Conservation (phyloP, 768 basidiomycete species). For the Tulasnella sp. region DNA sequence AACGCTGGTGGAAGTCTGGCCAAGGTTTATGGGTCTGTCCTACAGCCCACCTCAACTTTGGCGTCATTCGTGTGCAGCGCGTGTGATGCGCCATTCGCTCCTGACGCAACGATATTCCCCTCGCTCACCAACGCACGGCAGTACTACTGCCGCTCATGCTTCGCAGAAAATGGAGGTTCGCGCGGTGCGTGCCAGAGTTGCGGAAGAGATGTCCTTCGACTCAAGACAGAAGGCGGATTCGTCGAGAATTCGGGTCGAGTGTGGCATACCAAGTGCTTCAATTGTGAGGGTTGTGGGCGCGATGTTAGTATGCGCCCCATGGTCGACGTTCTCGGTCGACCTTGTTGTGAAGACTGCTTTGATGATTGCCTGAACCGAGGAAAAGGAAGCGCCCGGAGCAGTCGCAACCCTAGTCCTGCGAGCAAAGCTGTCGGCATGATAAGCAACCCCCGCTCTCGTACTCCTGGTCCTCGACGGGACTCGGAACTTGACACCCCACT, state of each 20-base stretch:
- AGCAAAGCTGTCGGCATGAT: constrained; percentile 19
- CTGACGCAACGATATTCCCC: constrained; percentile 79
- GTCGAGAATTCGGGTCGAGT: constrained; percentile 54
- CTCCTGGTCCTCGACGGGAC: constrained; percentile 24
- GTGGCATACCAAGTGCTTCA: constrained; percentile 78
- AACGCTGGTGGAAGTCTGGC: constrained; percentile 42
- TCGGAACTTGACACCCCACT: constrained; percentile 10
- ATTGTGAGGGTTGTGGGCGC: constrained; percentile 58
- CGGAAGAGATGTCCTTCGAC: constrained; percentile 53
- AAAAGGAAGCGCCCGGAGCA: not conserved
- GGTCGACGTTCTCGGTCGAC: constrained; percentile 72
- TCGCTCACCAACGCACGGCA: constrained; percentile 28
- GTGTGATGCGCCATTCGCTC: constrained; percentile 53
- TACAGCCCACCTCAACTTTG: constrained; percentile 68
- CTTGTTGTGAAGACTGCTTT: constrained; percentile 71
- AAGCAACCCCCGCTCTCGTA: constrained; percentile 23
- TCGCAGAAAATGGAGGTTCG: constrained; percentile 57
- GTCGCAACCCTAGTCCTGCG: constrained; percentile 13
- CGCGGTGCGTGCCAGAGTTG: constrained; percentile 62
- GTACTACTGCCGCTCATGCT: constrained; percentile 68
- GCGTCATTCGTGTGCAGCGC: constrained; percentile 53
- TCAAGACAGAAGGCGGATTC: constrained; percentile 68
- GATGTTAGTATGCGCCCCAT: constrained; percentile 62
- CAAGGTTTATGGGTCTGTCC: constrained; percentile 74
- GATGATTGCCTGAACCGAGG: constrained; percentile 44